These are phyloP conservation scores for Metarhizium sp. DNA, from an alignment of 2,329 filamentous ascomycete genomes.

Conservation along the genomic window DNA sequence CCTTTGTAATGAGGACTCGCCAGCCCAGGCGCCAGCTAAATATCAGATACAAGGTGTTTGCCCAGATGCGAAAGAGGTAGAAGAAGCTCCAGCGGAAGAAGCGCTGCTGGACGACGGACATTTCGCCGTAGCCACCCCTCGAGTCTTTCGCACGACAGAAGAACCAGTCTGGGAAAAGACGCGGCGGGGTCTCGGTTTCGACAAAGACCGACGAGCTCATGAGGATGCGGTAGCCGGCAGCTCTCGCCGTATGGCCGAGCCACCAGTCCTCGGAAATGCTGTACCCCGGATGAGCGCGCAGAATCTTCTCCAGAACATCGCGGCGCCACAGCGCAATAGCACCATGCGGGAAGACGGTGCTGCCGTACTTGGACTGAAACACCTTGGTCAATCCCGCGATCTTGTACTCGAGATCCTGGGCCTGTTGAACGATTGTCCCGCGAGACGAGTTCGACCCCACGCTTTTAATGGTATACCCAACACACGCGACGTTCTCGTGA, in stretches of 20 bases:
- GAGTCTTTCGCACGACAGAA: not conserved
- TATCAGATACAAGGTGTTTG: not conserved
- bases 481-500: not conserved
- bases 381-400: not conserved
- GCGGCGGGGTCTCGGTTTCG: not conserved
- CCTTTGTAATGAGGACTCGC: not conserved
- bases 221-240: not conserved
- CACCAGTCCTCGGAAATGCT: not conserved
- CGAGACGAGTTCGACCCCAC: not conserved
- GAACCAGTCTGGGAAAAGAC: not conserved
- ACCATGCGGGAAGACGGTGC: not conserved
- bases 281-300: not conserved
- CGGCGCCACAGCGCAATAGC: not conserved
- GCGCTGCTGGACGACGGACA: not conserved
- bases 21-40: not conserved
- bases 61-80: not conserved
- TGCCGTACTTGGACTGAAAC: not conserved
- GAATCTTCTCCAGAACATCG: not conserved
- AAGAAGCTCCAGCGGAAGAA: not conserved
- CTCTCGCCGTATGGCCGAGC: not conserved
- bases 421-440: not conserved
- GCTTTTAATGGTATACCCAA: not conserved
- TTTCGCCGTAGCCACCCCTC: not conserved
- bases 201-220: not conserved
- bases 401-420: not conserved